phyloP scores from a whole-genome alignment of 2,329 filamentous ascomycete species.

The Aureobasidium sp. region DNA sequence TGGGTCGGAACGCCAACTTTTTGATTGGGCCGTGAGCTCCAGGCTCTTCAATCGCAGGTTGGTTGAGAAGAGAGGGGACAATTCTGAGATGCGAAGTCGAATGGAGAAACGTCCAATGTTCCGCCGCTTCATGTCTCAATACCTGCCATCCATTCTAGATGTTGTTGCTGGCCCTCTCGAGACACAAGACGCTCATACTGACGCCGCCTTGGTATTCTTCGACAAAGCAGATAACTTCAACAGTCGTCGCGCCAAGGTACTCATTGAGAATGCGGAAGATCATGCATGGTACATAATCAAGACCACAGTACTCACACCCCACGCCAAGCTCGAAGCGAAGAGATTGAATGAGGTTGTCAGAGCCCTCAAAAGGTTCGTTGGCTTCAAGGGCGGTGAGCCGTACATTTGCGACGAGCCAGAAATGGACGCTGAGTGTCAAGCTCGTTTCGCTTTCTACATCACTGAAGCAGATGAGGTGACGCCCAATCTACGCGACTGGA shows the following conservation, averaged over 20 bases:
- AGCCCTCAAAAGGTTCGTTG: conserved; percentile 19
- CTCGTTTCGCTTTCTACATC: conserved; percentile 1
- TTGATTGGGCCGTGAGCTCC: conserved; percentile 50
- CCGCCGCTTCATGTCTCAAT: conserved; percentile 53
- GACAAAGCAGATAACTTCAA: conserved; percentile 17
- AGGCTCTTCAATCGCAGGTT: conserved; percentile 47
- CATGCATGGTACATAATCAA: conserved; percentile 15
- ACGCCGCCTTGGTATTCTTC: conserved; percentile 42
- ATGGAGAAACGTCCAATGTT: conserved; percentile 50
- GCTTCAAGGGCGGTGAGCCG: background rate
- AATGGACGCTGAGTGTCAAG: conserved; percentile 12
- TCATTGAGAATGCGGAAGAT: conserved; percentile 16
- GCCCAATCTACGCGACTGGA: conserved; percentile 15
- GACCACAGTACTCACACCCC: conserved; percentile 15
- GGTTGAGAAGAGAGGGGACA: conserved; percentile 21
- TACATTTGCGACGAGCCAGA: conserved; percentile 14
- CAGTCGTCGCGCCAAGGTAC: conserved; percentile 13
- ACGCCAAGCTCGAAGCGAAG: conserved; percentile 13
- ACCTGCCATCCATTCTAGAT: conserved; percentile 37
- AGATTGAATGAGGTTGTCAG: conserved; percentile 16
- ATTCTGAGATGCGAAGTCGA: conserved; percentile 48
- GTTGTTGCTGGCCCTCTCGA: conserved; percentile 16
- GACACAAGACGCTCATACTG: conserved; percentile 39
- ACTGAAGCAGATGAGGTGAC: conserved; percentile 14
- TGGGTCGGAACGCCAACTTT: conserved; percentile 45